These are phyloP conservation scores for Alnus glutinosa DNA, from an alignment of 306 rosid genomes.

Conservation along the genomic window DNA sequence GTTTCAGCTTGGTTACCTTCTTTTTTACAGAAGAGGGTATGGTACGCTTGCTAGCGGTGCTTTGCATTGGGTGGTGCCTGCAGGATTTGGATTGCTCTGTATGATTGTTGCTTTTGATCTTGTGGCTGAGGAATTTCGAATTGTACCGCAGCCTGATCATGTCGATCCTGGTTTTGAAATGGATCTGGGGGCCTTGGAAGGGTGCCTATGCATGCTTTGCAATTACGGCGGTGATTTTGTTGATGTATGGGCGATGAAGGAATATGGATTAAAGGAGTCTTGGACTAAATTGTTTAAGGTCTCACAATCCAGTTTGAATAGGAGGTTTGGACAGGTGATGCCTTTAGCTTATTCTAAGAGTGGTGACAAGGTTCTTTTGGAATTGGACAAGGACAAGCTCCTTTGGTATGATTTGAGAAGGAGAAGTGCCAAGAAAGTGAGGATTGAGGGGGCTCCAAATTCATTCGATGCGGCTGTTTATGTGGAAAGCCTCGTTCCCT, in stretches of 20 bases:
- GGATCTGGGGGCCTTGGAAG: conserved; percentile 3
- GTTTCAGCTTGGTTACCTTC: conserved; percentile 1
- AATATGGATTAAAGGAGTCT: not conserved
- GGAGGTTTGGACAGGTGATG: not conserved
- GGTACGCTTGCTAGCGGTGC: conserved; percentile 1
- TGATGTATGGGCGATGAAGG: conserved; percentile 11
- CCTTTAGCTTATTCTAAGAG: conserved; percentile 7
- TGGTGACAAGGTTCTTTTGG: conserved; percentile 1
- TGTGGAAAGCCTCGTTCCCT: conserved; percentile 12
- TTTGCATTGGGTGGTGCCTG: conserved; percentile 8
- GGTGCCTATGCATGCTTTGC: not conserved
- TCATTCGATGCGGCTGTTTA: not conserved
- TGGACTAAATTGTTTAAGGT: not conserved
- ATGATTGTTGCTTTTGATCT: conserved; percentile 11
- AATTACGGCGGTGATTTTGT: not conserved
- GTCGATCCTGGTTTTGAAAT: not conserved
- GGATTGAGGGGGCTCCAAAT: conserved; percentile 1
- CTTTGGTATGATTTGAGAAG: not conserved
- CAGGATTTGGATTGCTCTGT: not conserved
- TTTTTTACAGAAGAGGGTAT: not conserved
- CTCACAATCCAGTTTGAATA: not conserved
- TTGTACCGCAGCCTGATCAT: not conserved
- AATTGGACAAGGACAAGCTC: not conserved
- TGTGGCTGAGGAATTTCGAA: not conserved
- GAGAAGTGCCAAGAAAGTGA: conserved; percentile 1